These are phyloP conservation scores for Rhamnella rubrinervis DNA, from an alignment of 331 rosid species.

Conservation along the genomic window DNA sequence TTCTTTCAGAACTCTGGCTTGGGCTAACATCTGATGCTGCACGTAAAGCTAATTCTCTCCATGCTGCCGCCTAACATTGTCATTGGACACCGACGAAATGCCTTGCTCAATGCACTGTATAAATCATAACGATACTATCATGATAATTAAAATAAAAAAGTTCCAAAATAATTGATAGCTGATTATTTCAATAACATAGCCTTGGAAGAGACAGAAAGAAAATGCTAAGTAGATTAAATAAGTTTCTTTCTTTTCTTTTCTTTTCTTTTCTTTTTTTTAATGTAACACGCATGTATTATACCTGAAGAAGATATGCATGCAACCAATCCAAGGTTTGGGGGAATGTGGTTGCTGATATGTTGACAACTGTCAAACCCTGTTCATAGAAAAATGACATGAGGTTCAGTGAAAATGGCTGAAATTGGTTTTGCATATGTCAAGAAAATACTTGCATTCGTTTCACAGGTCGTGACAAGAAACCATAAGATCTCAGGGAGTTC, in stretches of 20 bases:
- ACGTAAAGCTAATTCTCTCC: constrained; percentile 31
- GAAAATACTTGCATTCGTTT: too few species aligned
- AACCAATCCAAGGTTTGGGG: constrained; percentile 94
- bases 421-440: too few species aligned
- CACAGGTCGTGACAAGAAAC: too few species aligned
- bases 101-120: constrained; percentile 82
- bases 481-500: too few species aligned
- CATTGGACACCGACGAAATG: constrained; percentile 44
- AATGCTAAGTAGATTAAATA: too few species aligned
- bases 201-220: too few species aligned
- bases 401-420: too few species aligned
- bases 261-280: neutral
- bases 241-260: too few species aligned
- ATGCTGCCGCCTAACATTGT: constrained; percentile 31
- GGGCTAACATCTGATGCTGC: constrained; percentile 7
- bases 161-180: neutral
- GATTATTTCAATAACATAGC: neutral
- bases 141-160: neutral
- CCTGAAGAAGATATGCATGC: constrained; percentile 89
- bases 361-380: constrained; percentile 87
- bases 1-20: constrained; percentile 18
- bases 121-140: constrained; percentile 14
- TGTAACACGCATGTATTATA: constrained; percentile 7
- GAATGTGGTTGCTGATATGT: constrained; percentile 83
- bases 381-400: constrained; percentile 1